These are phyloP conservation scores for Combretum micranthum DNA, from an alignment of 345 rosid species.

Conservation along the genomic window DNA sequence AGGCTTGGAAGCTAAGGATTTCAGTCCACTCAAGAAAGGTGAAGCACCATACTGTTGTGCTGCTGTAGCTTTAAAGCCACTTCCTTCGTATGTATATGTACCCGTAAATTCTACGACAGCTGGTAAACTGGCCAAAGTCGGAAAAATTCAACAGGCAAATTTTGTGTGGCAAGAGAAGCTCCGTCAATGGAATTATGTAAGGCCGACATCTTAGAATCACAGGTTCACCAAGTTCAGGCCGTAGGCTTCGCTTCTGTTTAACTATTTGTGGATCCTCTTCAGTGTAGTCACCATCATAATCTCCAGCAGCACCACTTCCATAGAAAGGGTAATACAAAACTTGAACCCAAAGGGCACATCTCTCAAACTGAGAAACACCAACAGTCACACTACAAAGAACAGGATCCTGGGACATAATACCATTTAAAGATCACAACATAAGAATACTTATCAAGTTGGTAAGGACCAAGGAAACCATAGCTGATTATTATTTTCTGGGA, in stretches of 20 bases:
- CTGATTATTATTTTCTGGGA: too few species aligned
- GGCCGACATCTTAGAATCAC: slow-evolving; percentile 95
- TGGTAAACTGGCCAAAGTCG: slow-evolving; percentile 97
- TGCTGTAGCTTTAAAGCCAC: slow-evolving; percentile 98
- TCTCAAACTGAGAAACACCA: slow-evolving; percentile 93
- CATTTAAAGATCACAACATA: slow-evolving; percentile 9
- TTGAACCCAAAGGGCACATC: slow-evolving; percentile 96
- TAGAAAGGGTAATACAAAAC: slow-evolving; percentile 90
- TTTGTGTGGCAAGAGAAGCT: slow-evolving; percentile 89
- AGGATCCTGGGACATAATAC: slow-evolving; percentile 58
- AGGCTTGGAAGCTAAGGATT: slow-evolving; percentile 84
- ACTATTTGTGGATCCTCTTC: slow-evolving; percentile 85
- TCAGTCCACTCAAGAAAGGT: slow-evolving; percentile 87
- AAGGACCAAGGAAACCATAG: too few species aligned
- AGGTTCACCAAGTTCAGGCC: slow-evolving; percentile 93
- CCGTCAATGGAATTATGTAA: slow-evolving; percentile 91
- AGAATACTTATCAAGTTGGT: neutral
- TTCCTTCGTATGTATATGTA: slow-evolving; percentile 84
- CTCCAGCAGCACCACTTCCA: slow-evolving; percentile 75
- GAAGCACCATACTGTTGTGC: slow-evolving; percentile 97
- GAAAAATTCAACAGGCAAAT: slow-evolving; percentile 92
- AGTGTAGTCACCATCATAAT: slow-evolving; percentile 77
- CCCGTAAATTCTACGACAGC: slow-evolving; percentile 87
- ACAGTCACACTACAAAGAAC: slow-evolving; percentile 89
- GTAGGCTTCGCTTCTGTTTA: slow-evolving; percentile 74